phyloP scores from a whole-genome alignment of 73 alveolate genomes.

The Symbiodinium natans region DNA sequence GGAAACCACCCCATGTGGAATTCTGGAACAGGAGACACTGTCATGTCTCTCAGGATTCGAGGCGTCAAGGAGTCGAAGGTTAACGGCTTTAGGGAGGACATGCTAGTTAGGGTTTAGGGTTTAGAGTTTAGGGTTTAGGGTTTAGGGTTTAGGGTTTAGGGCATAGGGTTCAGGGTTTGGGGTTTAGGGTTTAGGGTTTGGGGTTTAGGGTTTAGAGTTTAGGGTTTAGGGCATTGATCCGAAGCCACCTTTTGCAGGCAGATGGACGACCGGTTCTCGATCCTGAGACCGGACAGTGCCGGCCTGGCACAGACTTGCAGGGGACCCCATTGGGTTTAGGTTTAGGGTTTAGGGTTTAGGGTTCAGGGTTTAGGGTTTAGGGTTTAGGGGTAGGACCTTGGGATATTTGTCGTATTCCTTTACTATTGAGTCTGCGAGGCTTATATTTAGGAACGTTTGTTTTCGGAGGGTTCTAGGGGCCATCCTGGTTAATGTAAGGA shows the following conservation, averaged over 20 bases:
- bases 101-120: too few relatives aligned
- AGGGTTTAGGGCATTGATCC: neutral
- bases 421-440: too few relatives aligned
- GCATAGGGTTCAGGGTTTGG: too few relatives aligned
- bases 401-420: neutral
- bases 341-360: neutral
- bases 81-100: too few relatives aligned
- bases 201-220: neutral
- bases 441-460: too few relatives aligned
- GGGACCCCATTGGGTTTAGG: neutral
- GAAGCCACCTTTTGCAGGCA: neutral
- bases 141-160: neutral
- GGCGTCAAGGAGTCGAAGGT: too few relatives aligned
- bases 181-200: neutral
- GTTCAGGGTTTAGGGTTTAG: neutral
- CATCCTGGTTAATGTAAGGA: too few relatives aligned
- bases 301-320: neutral
- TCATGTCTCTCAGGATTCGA: too few relatives aligned
- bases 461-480: too few relatives aligned
- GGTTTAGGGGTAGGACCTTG: neutral
- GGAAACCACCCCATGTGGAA: too few relatives aligned
- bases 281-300: slow-evolving; percentile 57
- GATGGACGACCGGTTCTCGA: slow-evolving; percentile 69
- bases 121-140: neutral
- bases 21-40: too few relatives aligned